phyloP scores from a whole-genome alignment of 2,329 filamentous ascomycete species.

The Cercospora janseana region DNA sequence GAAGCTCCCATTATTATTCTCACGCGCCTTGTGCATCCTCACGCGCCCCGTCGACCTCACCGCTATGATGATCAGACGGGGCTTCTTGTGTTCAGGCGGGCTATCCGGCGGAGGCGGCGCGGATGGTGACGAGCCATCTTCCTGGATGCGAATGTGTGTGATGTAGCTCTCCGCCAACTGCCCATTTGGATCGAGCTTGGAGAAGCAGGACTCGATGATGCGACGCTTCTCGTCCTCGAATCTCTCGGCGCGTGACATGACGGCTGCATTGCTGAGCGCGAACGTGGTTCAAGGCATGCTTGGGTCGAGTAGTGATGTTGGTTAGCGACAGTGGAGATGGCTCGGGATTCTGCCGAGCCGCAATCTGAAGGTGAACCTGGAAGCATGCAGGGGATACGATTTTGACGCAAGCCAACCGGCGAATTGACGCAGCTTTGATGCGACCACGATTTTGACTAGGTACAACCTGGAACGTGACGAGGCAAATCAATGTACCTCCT shows the following conservation, averaged over 20 bases:
- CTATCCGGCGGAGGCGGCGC: slow-evolving; percentile 78
- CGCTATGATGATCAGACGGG: slow-evolving; percentile 85
- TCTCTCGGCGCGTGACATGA: slow-evolving; percentile 62
- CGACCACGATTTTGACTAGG: no score
- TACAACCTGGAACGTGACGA: no score
- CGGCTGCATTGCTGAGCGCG: not conserved
- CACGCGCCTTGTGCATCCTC: slow-evolving; percentile 92
- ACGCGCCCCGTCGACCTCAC: slow-evolving; percentile 90
- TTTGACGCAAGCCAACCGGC: no score
- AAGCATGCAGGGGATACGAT: no score
- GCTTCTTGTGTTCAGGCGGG: slow-evolving; percentile 74
- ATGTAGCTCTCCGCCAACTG: slow-evolving; percentile 91
- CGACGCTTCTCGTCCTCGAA: slow-evolving; percentile 97
- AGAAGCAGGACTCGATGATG: slow-evolving; percentile 93
- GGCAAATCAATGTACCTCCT: no score
- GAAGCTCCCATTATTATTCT: slow-evolving; percentile 90
- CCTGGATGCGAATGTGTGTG: slow-evolving; percentile 87
- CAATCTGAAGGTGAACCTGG: no score
- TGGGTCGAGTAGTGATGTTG: not conserved
- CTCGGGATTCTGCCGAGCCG: no score
- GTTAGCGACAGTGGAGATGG: no score
- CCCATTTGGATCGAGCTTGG: slow-evolving; percentile 82
- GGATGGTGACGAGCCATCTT: slow-evolving; percentile 81
- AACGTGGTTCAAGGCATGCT: not conserved
- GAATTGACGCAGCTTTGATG: no score